These are phyloP conservation scores for Martiniozyma asiatica DNA, from an alignment of 1,139 yeast genomes.

Conservation along the genomic window DNA sequence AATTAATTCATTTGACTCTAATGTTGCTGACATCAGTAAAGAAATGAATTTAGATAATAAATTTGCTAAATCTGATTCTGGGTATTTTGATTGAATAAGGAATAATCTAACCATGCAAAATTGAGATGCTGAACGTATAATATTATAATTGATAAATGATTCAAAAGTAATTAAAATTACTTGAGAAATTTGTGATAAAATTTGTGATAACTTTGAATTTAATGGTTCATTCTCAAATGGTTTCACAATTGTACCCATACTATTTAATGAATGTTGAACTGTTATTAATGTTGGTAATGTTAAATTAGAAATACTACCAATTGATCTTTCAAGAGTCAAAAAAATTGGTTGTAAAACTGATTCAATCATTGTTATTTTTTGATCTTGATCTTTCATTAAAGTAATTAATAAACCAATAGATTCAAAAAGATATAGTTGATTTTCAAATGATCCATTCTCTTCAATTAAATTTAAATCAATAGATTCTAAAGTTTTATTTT, in stretches of 20 bases:
- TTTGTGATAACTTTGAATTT: constrained; percentile 19
- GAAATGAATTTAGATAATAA: constrained; percentile 67
- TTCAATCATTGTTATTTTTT: constrained; percentile 42
- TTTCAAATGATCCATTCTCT: constrained; percentile 51
- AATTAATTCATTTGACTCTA: constrained; percentile 53
- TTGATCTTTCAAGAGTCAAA: constrained; percentile 56
- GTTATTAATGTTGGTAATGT: constrained; percentile 45
- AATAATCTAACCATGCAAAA: constrained; percentile 81
- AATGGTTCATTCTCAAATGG: constrained; percentile 46
- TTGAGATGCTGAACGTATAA: constrained; percentile 74
- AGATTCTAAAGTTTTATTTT: constrained; percentile 12
- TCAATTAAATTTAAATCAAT: constrained; percentile 33
- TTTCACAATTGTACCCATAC: constrained; percentile 80
- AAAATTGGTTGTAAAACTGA: constrained; percentile 69
- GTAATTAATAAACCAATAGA: constrained; percentile 59
- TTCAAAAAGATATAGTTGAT: constrained; percentile 77
- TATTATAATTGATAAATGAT: constrained; percentile 51
- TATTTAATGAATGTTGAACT: constrained; percentile 78
- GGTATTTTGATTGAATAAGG: constrained; percentile 39
- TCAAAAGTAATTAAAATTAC: constrained; percentile 79
- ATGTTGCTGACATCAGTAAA: constrained; percentile 51
- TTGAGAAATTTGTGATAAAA: constrained; percentile 36
- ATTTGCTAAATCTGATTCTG: constrained; percentile 27
- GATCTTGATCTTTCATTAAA: constrained; percentile 27
- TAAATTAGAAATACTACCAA: constrained; percentile 28